These are phyloP conservation scores for Quercus alba DNA, from an alignment of 306 rosid species.

Conservation along the genomic window DNA sequence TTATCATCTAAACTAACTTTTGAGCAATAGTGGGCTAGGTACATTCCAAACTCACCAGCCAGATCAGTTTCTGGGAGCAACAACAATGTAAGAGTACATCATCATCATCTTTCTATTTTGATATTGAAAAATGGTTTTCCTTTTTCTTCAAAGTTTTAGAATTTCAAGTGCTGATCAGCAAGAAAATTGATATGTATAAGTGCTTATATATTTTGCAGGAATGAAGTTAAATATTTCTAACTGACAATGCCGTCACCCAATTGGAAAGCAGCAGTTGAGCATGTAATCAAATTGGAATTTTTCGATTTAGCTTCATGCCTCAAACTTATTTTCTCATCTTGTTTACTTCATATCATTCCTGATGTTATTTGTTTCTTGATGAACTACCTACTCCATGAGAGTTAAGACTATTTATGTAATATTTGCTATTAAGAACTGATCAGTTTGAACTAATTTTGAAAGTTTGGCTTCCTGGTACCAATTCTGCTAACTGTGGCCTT, in stretches of 20 bases:
- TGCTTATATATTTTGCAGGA: constrained; percentile 23
- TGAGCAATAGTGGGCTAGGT: constrained; percentile 85
- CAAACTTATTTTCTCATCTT: neutral
- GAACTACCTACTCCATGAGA: neutral
- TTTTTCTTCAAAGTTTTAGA: neutral
- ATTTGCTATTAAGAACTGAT: neutral
- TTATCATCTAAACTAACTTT: neutral
- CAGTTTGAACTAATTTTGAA: neutral
- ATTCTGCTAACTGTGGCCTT: too few species aligned
- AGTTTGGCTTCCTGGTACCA: too few species aligned
- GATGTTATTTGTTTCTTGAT: neutral
- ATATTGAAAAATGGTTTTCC: neutral
- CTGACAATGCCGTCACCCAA: neutral
- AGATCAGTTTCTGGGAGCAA: constrained; percentile 53
- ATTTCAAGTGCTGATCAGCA: neutral
- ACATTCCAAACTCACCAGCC: constrained; percentile 68
- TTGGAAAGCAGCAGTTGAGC: neutral
- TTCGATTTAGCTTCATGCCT: neutral
- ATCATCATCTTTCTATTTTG: neutral
- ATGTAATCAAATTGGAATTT: neutral
- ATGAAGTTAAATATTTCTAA: constrained; percentile 4
- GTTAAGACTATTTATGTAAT: neutral
- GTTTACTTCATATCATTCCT: neutral
- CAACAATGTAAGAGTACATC: constrained; percentile 33
- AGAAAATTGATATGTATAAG: neutral